Conservation (phyloP, 306 rosid species). For the Cajanus cajan region DNA sequence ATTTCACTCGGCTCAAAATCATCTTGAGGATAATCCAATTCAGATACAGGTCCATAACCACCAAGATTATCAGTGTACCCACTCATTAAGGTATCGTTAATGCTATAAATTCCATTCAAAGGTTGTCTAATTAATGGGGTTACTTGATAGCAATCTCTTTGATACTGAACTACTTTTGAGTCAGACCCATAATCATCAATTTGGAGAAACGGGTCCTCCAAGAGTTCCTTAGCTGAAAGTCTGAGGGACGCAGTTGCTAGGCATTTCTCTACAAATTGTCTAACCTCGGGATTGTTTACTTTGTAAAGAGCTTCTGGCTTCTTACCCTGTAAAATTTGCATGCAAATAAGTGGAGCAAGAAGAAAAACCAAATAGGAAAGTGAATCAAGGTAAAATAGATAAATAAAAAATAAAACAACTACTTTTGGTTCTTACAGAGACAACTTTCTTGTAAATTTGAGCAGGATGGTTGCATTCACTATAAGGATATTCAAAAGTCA, state of each 20-base stretch:
- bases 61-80: conserved; percentile 49
- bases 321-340: conserved; percentile 58
- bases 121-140: conserved; percentile 53
- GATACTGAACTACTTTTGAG: conserved; percentile 41
- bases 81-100: conserved; percentile 39
- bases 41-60: conserved; percentile 49
- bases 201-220: conserved; percentile 83
- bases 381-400: neutral
- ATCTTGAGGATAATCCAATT: conserved; percentile 39
- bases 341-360: conserved; percentile 14
- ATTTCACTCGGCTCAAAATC: conserved; percentile 52
- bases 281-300: conserved; percentile 72
- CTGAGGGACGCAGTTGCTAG: conserved; percentile 75
- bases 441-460: conserved; percentile 94
- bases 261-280: conserved; percentile 84
- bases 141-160: conserved; percentile 58
- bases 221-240: conserved; percentile 82
- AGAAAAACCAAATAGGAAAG: conserved; percentile 5
- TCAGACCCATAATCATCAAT: conserved; percentile 62
- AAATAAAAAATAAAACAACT: neutral
- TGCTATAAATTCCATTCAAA: conserved; percentile 41
- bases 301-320: conserved; percentile 81
- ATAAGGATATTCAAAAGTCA: conserved; percentile 91
- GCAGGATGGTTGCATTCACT: conserved; percentile 96
- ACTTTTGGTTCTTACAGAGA: conserved; percentile 54